Evolutionary conservation across 2,329 filamentous ascomycete genomes (phyloP), one percentile per base, ranked within the genome.

Genomic region (Ilyonectria mors-panacis): DNA sequence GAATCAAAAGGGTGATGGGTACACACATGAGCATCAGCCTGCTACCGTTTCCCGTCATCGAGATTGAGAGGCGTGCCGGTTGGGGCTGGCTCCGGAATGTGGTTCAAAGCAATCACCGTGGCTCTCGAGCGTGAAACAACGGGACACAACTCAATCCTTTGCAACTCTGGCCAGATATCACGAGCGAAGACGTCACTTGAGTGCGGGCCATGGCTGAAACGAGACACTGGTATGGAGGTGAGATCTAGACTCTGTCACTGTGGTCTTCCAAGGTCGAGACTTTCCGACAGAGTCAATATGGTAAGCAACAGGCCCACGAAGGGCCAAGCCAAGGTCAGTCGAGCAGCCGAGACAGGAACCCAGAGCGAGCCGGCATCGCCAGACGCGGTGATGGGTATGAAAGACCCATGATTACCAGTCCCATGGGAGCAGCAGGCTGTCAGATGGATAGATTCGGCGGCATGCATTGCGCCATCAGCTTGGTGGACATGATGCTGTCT

Each of bases 121-220:
- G 60, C 51, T 60, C 48, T 53, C 30, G 33, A 26, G 39, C 39
- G 60, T 67, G 68, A 67, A 70, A 63, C 64, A n/a, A 33, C 19
- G 60, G 28, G 56, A 26, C 17, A 10, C 47, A 28, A 19, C 26
- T n/a, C 15, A 6, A n/a, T 30, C 50, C n/a, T 35, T 35, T 19
- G 26, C 23, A n/a, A 9, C 47, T 50, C 47, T 28, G 23, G 15
- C 28, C 47, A 53, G 53, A 47, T 45, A 33, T 53, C 44, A 28
- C 59, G 39, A 60, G 57, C 39, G 30, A 35, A 39, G 21, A 53
- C 33, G 48, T 39, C 57, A 23, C 50, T 15, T 21, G 33, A 23
- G n/a, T 15, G 13, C 54, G 51, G 50, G 61, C 51, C 35, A 54
- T 73, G 71, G 72, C 73, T 73, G 71, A 75, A 74, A 75, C 73